phyloP scores from a whole-genome alignment of 2,329 filamentous ascomycete genomes.

The Cytospora schulzeri region DNA sequence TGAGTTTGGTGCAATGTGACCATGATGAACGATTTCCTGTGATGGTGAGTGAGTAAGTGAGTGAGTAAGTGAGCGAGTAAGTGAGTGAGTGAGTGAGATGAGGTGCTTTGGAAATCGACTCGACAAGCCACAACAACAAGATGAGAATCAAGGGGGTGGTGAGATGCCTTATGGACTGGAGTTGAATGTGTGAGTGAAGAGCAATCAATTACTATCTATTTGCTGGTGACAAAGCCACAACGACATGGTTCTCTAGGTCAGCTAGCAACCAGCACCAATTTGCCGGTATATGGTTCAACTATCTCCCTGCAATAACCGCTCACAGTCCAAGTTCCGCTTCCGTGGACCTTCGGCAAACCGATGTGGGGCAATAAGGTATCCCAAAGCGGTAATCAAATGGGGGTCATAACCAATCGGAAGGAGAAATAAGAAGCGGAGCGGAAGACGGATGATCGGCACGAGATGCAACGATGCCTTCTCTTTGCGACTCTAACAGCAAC shows the following conservation, averaged over 20 bases:
- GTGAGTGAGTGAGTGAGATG: no score
- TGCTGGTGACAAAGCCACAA: no score
- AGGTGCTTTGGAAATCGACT: background rate
- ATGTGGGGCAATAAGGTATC: conserved; percentile 1
- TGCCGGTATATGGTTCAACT: no score
- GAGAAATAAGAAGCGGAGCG: background rate
- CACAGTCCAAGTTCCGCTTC: conserved; percentile 22
- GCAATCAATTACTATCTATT: no score
- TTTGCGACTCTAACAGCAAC: background rate
- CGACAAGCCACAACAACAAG: no score
- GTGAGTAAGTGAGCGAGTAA: no score
- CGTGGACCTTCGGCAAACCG: no score
- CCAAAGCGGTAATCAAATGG: conserved; percentile 9
- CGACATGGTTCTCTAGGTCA: no score
- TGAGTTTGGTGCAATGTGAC: background rate
- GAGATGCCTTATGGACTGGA: no score
- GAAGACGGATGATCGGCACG: conserved; percentile 25
- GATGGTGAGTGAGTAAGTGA: background rate
- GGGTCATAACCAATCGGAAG: conserved; percentile 25
- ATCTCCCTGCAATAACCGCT: background rate
- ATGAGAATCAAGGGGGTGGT: no score
- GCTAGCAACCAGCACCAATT: no score
- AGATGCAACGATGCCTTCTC: background rate
- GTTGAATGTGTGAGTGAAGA: no score
- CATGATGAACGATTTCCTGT: background rate